Evolutionary conservation across 176 grass and related monocot genomes (phyloP), one percentile per base, ranked within the genome.

Genomic region (Oryza coarctata): DNA sequence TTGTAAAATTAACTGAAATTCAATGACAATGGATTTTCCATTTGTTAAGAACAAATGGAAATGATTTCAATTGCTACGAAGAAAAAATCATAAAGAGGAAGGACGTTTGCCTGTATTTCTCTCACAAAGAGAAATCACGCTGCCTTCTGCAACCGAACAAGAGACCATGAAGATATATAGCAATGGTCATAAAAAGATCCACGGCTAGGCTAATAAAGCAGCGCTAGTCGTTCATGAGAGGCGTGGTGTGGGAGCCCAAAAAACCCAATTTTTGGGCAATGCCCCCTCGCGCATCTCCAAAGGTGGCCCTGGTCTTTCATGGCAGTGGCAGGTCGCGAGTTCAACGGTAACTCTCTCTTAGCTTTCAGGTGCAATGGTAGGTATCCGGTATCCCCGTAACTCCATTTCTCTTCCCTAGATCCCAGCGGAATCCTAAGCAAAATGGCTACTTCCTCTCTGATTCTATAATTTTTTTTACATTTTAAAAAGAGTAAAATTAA

Each of bases 61-160:
- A 70, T 9, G 18, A 55, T 22, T n/a, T 22, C 20, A 22, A 55
- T n/a, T 55, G 18, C 6, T 55, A 55, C 3, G 50, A 55, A n/a
- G 0, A 55, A 55, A 55, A 55, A 22, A 0, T 55, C 7, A 9
- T 22, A 6, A 9, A 55, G 1, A 52, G 23, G 68, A 84, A 76
- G 82, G 12, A 2, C 68, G 11, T 7, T 64, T 0, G n/a, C 29
- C 29, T 38, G 15, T 50, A 36, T 39, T 20, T 11, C 30, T 35
- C 58, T 44, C 77, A 47, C 11, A 8, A 55, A 67, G 58, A 79
- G 77, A 81, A 86, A 86, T 70, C 7, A 12, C 3, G 43, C 3
- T 57, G 77, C 62, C 77, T 86, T 86, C 68, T 61, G 70, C 71
- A 68, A 17, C 70, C 17, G 25, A 33, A 60, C 78, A 26, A 12